A percentile compares a stretch with the other conserved stretches of the same genome.
Evolutionary conservation across 257 asterid species (phyloP).

Genomic region (Craterostigma plantagineum): DNA sequence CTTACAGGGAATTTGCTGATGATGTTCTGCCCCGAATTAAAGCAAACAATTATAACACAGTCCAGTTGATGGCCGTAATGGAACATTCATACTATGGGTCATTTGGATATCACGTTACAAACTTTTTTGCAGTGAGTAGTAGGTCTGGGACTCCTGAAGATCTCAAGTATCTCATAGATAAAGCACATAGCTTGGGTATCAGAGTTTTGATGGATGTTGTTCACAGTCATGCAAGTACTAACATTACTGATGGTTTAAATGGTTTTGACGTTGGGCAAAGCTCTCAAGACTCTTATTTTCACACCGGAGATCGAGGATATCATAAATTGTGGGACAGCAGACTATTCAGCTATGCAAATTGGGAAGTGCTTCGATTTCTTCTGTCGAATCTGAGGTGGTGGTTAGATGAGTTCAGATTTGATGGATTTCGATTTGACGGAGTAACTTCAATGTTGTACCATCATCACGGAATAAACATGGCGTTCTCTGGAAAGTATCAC

Average conservation of each 20-base stretch:
- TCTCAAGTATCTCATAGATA: constrained; percentile 83
- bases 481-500: constrained; percentile 62
- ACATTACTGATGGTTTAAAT: constrained; percentile 72
- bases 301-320: constrained; percentile 73
- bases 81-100: constrained; percentile 96
- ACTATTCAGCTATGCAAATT: constrained; percentile 69
- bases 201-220: constrained; percentile 80
- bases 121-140: constrained; percentile 85
- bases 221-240: constrained; percentile 93
- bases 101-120: constrained; percentile 89
- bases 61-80: constrained; percentile 96
- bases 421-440: constrained; percentile 96
- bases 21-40: constrained; percentile 66
- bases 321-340: constrained; percentile 92
- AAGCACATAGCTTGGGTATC: constrained; percentile 86
- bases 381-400: constrained; percentile 94
- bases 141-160: constrained; percentile 95
- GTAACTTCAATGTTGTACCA: constrained; percentile 92
- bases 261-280: constrained; percentile 87
- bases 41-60: constrained; percentile 71
- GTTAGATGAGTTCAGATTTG: constrained; percentile 84
- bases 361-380: constrained; percentile 98
- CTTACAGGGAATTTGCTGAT: constrained; percentile 86
- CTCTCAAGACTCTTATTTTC: constrained; percentile 90
- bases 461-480: constrained; percentile 78